Evolutionary conservation across 2,329 filamentous ascomycete species (phyloP), one percentile per base, ranked within the genome.

Genomic region (Neopestalotiopsis sp.): DNA sequence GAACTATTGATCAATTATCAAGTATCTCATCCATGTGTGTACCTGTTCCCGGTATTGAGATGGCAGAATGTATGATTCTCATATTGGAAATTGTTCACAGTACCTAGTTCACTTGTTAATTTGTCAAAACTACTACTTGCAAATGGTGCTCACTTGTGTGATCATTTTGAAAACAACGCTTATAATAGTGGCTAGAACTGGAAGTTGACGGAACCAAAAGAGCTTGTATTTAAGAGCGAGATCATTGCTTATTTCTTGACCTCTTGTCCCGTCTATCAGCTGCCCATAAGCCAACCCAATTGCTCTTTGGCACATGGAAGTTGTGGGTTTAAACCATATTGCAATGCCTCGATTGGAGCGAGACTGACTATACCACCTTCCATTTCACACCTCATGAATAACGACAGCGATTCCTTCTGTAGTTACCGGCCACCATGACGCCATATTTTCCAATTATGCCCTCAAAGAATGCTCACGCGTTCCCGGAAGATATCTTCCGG

Each of bases 241-340:
- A 62, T 42, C 34, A 62, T 30, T 13, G 34, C 34, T 20, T 38
- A 62, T 62, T 62, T 62, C 17, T 30, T 62, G 34, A 38, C 34
- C 59, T 62, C 34, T 17, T 40, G 4, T 38, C 34, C 28, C 57
- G 57, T 14, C 28, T 38, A 34, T 62, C n/a, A 62, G 32, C 34
- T 34, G 30, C 40, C 59, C 34, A 30, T 40, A 24, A 34, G 20
- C 59, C 59, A 62, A 20, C 20, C 59, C 59, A 24, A 38, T 34
- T 34, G n/a, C 59, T 30, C 9, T 38, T 62, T 38, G 17, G 32
- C 10, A 62, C 17, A 40, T 38, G 32, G 30, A 34, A 62, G 59
- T n/a, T 6, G 45, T 53, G 45, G 17, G n/a, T n/a, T n/a, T n/a
- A 17, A 53, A n/a, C 6, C 45, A 14, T 4, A 20, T 20, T 20